Evolutionary conservation across 805 yeast species (phyloP), one percentile per base, ranked within the genome.

Genomic region (Wickerhamiella nectarea): DNA sequence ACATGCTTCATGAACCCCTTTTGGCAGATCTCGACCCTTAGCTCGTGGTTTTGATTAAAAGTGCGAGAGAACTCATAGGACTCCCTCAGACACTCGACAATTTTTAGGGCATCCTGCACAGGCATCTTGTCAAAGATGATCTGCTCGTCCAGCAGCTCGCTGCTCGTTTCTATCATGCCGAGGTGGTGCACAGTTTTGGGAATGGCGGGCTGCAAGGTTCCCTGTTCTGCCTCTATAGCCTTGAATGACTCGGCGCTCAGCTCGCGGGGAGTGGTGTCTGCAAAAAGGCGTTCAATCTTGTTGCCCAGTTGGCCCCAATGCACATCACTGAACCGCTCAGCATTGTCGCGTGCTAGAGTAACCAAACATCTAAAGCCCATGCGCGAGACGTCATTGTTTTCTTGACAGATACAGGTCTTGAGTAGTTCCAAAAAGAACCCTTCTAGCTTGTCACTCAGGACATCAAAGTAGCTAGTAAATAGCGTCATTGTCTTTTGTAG

Each of bases 381-480:
- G 54, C 94, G 72, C 0, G 96, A 93, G 54, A 93, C 86, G 0
- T 97, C 87, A 56, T 91, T 98, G 59, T 91, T 89, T 54, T 87
- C 95, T 61, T 91, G 98, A 54, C 95, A 85, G 41, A 91, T 84
- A 62, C 98, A 91, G 5, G 89, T 78, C 1, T 78, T 76, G 45
- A 91, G 63, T 41, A 93, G 68, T 15, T 75, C 76, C 60, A 93
- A 68, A 58, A 81, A 85, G 57, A 81, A 85, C 1, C 84, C 91
- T 48, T 76, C 82, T 41, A 89, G 67, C 72, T 82, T 75, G 34
- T 74, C 69, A 52, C 78, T 78, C 56, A 91, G 72, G 2, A 78
- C 71, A 34, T 74, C 82, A 59, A 87, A 91, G 62, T 82, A 89
- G 50, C 78, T 81, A 0, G 86, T 74, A 56, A 89, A 82, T 45